phyloP scores from a whole-genome alignment of 805 yeast genomes.

The Saccharomycopsis synnaedendra region DNA sequence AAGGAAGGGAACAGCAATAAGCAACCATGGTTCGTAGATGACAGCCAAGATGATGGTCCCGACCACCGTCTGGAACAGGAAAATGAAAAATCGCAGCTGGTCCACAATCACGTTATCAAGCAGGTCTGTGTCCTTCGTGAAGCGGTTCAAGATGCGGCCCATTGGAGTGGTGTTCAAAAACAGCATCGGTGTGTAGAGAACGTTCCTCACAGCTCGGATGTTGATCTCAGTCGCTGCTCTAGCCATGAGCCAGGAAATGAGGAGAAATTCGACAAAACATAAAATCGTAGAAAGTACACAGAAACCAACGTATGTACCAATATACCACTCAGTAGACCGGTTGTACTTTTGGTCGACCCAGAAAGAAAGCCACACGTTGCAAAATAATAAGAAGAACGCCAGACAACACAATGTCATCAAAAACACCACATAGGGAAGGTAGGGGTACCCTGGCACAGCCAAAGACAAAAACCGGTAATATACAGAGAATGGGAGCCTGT shows the following conservation, averaged over 20 bases:
- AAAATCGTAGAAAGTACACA: constrained; percentile 37
- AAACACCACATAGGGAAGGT: constrained; percentile 21
- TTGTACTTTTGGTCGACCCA: constrained; percentile 56
- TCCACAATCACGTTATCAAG: constrained; percentile 71
- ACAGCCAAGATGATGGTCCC: constrained; percentile 60
- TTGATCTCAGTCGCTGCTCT: constrained; percentile 51
- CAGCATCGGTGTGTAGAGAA: constrained; percentile 71
- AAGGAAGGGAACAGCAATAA: constrained; percentile 50
- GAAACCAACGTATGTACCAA: constrained; percentile 52
- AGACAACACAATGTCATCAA: constrained; percentile 22
- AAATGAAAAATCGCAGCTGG: constrained; percentile 49
- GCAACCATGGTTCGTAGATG: constrained; percentile 67
- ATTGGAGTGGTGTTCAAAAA: constrained; percentile 80
- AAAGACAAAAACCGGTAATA: constrained; percentile 38
- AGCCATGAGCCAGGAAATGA: constrained; percentile 39
- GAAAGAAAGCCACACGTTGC: constrained; percentile 76
- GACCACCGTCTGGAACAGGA: constrained; percentile 37
- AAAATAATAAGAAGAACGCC: constrained; percentile 43
- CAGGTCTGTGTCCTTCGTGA: constrained; percentile 77
- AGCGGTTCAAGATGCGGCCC: constrained; percentile 77
- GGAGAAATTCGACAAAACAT: constrained; percentile 30
- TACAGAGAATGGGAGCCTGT: constrained; percentile 36
- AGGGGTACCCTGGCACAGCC: constrained; percentile 37
- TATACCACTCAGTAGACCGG: constrained; percentile 42
- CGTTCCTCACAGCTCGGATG: constrained; percentile 42